phyloP scores from a whole-genome alignment of 805 yeast genomes.

The Metschnikowia arizonensis region DNA sequence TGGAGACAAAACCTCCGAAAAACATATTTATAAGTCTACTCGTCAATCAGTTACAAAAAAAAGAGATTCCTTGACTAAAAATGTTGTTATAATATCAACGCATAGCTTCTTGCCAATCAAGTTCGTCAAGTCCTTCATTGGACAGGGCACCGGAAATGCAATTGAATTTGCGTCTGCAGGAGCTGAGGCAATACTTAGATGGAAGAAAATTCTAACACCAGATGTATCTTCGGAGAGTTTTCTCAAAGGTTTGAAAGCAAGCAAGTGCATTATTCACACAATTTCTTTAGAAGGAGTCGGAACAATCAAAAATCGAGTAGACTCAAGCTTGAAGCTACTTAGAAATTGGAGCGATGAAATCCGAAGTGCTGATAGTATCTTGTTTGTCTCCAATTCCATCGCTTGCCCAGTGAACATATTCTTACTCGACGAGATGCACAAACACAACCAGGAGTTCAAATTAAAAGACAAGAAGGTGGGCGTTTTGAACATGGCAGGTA shows the following conservation, averaged over 20 bases:
- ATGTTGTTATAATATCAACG: constrained; percentile 32
- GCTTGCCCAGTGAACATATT: constrained; percentile 33
- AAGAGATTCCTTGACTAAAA: constrained; percentile 7
- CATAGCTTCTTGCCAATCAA: constrained; percentile 41
- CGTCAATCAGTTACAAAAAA: constrained; percentile 7
- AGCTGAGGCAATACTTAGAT: neutral
- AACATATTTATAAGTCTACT: constrained; percentile 15
- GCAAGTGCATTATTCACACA: constrained; percentile 26
- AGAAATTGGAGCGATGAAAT: constrained; percentile 32
- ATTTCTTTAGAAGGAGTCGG: constrained; percentile 43
- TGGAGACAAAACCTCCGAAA: constrained; percentile 14
- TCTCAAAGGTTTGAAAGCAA: constrained; percentile 2
- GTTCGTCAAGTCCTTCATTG: constrained; percentile 33
- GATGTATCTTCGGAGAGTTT: neutral
- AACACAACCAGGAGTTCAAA: constrained; percentile 1
- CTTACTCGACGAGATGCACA: constrained; percentile 23
- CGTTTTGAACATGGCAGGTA: constrained; percentile 35
- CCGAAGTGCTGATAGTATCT: constrained; percentile 29
- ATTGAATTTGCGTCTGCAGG: constrained; percentile 4
- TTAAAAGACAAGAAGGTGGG: constrained; percentile 24
- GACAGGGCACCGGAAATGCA: constrained; percentile 37
- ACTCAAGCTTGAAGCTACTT: constrained; percentile 23
- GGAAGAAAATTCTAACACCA: neutral
- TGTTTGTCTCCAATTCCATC: constrained; percentile 31
- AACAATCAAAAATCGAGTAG: constrained; percentile 27